Percentiles rank a stretch among this genome's conserved stretches.
These are phyloP conservation scores for Amaranthus tricolor DNA, from an alignment of 179 eudicot species.

Conservation along the genomic window DNA sequence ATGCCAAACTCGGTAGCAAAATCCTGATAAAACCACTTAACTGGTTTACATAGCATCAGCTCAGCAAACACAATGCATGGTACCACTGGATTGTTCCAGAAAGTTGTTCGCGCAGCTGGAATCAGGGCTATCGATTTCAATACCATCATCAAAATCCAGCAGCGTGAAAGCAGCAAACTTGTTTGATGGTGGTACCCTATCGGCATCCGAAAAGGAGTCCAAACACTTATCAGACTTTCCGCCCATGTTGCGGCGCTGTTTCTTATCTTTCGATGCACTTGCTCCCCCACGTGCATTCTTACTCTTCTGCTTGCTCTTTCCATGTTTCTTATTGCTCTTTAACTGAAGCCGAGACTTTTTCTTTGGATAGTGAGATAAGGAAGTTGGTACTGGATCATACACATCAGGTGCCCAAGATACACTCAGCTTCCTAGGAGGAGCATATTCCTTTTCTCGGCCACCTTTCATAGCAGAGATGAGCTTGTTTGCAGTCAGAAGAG, in stretches of 20 bases:
- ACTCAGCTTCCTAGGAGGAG: slow-evolving; percentile 42
- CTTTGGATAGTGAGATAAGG: slow-evolving; percentile 53
- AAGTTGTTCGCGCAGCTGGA: slow-evolving; percentile 59
- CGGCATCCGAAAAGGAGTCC: slow-evolving; percentile 28
- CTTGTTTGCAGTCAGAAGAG: slow-evolving; percentile 40
- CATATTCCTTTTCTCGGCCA: slow-evolving; percentile 72
- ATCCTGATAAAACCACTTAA: background rate
- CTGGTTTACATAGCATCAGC: slow-evolving; percentile 40
- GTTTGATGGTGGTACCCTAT: slow-evolving; percentile 21
- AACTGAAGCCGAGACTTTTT: slow-evolving; percentile 44
- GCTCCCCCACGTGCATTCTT: slow-evolving; percentile 46
- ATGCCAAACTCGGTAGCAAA: slow-evolving; percentile 5
- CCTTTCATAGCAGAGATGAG: slow-evolving; percentile 86
- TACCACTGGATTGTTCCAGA: slow-evolving; percentile 42
- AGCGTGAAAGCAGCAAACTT: slow-evolving; percentile 20
- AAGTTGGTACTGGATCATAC: slow-evolving; percentile 75
- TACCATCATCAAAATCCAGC: slow-evolving; percentile 31
- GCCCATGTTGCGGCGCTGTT: slow-evolving; percentile 43
- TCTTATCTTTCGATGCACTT: slow-evolving; percentile 47
- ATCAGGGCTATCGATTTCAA: slow-evolving; percentile 43
- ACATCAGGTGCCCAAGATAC: slow-evolving; percentile 99
- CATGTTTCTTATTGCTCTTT: slow-evolving; percentile 49
- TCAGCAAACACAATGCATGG: slow-evolving; percentile 53
- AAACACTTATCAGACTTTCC: slow-evolving; percentile 33
- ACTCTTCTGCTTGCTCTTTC: slow-evolving; percentile 65